Percentiles rank a stretch among this genome's conserved stretches.
phyloP scores from a whole-genome alignment of 345 rosid species.

The Raphanus raphanistrum region DNA sequence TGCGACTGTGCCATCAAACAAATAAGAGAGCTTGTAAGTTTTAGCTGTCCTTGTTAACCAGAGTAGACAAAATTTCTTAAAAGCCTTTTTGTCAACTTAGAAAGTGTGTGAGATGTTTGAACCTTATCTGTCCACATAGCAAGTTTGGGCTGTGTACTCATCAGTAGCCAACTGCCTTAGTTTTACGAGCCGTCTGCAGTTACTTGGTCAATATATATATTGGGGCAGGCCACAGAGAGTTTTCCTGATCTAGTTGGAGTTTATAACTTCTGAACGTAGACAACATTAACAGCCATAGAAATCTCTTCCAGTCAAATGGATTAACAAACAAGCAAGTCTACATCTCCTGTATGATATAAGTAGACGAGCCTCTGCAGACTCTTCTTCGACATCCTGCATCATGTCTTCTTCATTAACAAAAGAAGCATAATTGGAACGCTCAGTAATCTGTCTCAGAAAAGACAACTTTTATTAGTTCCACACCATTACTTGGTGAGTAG shows the following conservation, averaged over 20 bases:
- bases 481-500: slow-evolving; percentile 87
- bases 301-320: slow-evolving; percentile 98
- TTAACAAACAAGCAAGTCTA: slow-evolving; percentile 87
- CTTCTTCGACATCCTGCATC: slow-evolving; percentile 56
- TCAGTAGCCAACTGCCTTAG: slow-evolving; percentile 60
- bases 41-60: too few species aligned
- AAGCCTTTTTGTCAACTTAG: not conserved
- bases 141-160: slow-evolving; percentile 62
- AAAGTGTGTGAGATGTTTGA: slow-evolving; percentile 46
- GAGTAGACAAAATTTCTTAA: not conserved
- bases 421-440: slow-evolving; percentile 52
- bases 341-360: slow-evolving; percentile 73
- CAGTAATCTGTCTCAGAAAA: slow-evolving; percentile 68
- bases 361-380: slow-evolving; percentile 34
- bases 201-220: slow-evolving; percentile 88
- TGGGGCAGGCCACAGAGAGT: slow-evolving; percentile 81
- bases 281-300: slow-evolving; percentile 93
- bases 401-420: slow-evolving; percentile 83
- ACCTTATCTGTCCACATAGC: slow-evolving; percentile 87
- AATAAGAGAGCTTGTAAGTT: too few species aligned
- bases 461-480: slow-evolving; percentile 94
- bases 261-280: slow-evolving; percentile 71
- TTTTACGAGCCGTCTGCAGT: slow-evolving; percentile 54
- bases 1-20: slow-evolving; percentile 37
- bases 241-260: slow-evolving; percentile 58